Base-by-base conservation (phyloP, 768 basidiomycete species). In the Phylloporus rhodoxanthus region DNA sequence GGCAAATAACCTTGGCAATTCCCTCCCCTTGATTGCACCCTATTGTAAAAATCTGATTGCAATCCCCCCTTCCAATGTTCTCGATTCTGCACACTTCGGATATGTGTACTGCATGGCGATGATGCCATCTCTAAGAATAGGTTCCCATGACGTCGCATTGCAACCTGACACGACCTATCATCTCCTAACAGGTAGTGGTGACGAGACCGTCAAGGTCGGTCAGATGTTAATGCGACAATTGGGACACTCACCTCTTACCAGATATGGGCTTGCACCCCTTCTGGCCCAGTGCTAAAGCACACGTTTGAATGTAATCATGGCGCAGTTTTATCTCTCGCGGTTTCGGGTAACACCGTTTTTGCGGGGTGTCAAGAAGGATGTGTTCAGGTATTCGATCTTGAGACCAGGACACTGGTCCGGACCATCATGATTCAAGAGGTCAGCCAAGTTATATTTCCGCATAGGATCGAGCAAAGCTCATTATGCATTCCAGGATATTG, bases 301-400 rank as follows among this genome's bases (percentile, higher is more conserved):
- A 81, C 84, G 4, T 90, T 89, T 53, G 74, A 79, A 25, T 88
- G 85, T 58, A 74, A 68, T 47, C 81, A 81, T 56, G 89, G 92
- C 2, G 94, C 91, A 0, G 82, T 96, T 6, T 73, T 93, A n/a
- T 81, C 91, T 0, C 74, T 98, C 23, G 80, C 81, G 2, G 78
- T 79, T 0, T 75, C 76, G 29, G 85, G 84, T 19, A 88, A 89
- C 17, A 88, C 90, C 1, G 75, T 97, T 19, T 96, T 86, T 59
- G 95, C 91, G 7, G 95, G 92, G 0, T 88, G 93, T 58, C 95
- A 98, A 68, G 92, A 91, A 54, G 95, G 95, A 3, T 84, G 87
- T 57, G 89, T 97, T 58, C 86, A 87, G 55, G 84, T 97, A 5
- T 81, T 90, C 69, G 94, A 97, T 65, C 69, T 96, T 8, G 92